Evolutionary conservation across 352 stramenopile species (phyloP), one percentile per base, ranked within the genome.

Genomic region (Globisporangium barbulae): DNA sequence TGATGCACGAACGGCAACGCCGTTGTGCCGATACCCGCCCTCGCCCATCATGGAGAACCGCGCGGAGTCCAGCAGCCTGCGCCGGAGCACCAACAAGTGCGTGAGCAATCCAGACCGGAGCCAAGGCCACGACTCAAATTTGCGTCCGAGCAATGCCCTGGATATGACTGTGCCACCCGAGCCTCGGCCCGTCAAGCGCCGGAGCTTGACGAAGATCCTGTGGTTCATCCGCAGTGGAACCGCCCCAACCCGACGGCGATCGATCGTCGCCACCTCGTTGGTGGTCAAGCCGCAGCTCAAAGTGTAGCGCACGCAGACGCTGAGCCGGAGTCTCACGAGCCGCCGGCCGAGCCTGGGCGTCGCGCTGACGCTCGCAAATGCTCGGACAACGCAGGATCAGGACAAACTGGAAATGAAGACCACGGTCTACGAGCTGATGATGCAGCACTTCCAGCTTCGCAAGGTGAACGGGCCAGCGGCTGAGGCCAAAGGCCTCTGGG

Each of bases 361-460:
- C 3, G n/a, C 41, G 4, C 19, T 53, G 7, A 13, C 25, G 5
- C 21, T 62, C 5, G 49, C 48, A 1, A 28, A 17, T 2, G 35
- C 33, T 22, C 47, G 59, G 5, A 50, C 59, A 19, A 17, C 13
- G 22, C 48, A 22, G 21, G 25, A 48, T 3, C 31, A 22, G 33
- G 48, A 52, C 17, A 47, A 64, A 13, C 47, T 50, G 4, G 47
- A 64, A 25, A 57, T 48, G 33, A 64, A 57, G 13, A 52, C 35
- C 1, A 35, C 22, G 21, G 35, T 33, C 33, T 57, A 64, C 59
- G 61, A 60, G 37, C 12, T 59, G 12, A 66, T 66, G 50, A 66
- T 66, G 61, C 50, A 66, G 41, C 61, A 45, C 7, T 66, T 61
- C 52, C 41, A 66, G 50, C 21, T 66, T 9, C 61, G 52, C 19